These are phyloP conservation scores for Craterostigma plantagineum DNA, from an alignment of 257 asterid genomes.

Conservation along the genomic window DNA sequence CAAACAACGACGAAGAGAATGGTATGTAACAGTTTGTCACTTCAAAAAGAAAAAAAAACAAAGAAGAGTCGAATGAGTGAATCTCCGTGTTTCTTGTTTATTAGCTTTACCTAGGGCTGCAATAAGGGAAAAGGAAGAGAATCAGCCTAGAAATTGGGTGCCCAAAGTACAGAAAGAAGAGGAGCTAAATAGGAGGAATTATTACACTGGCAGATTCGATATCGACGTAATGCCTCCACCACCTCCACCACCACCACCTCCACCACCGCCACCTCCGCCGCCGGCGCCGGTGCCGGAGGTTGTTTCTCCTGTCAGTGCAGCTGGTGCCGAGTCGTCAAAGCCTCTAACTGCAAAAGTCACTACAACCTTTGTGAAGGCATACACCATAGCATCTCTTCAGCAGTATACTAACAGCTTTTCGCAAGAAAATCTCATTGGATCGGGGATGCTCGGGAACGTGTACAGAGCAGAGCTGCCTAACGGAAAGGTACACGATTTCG, in stretches of 20 bases:
- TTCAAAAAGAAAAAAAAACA: no score
- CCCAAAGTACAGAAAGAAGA: constrained; percentile 35
- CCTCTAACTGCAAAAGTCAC: constrained; percentile 16
- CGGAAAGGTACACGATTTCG: constrained; percentile 50
- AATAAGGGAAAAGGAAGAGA: constrained; percentile 44
- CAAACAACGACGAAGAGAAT: constrained; percentile 41
- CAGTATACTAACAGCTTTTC: constrained; percentile 89
- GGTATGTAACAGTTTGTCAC: constrained; percentile 27
- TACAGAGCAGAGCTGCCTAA: constrained; percentile 73
- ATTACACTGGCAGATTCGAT: constrained; percentile 45
- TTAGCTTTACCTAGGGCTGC: constrained; percentile 39
- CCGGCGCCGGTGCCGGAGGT: no score
- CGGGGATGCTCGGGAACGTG: constrained; percentile 80
- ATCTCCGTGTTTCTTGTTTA: background rate
- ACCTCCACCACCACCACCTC: constrained; percentile 3
- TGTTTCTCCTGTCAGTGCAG: constrained; percentile 23
- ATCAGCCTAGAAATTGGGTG: constrained; percentile 1
- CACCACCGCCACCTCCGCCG: no score
- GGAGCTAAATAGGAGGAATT: constrained; percentile 28
- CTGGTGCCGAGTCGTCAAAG: constrained; percentile 18
- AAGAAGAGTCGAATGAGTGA: no score
- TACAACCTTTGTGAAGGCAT: constrained; percentile 50
- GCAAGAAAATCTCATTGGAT: constrained; percentile 70
- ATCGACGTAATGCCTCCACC: constrained; percentile 24
- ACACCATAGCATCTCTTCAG: constrained; percentile 80